Evolutionary conservation across 495 filamentous ascomycete genomes (phyloP).

Genomic region (Lasiosphaeria miniovina): DNA sequence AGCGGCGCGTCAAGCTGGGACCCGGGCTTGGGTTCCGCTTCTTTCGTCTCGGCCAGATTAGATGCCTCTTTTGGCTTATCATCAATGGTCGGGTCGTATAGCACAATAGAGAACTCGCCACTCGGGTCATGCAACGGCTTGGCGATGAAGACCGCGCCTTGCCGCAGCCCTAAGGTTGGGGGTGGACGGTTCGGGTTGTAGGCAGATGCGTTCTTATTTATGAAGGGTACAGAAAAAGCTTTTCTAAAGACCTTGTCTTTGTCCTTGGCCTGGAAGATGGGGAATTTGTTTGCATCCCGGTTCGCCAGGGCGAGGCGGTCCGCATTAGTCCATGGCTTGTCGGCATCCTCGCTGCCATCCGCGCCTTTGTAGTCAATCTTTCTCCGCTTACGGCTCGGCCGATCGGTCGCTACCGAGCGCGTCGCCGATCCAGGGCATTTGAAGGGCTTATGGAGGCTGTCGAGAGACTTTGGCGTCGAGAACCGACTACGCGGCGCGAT

Average conservation of each 20-base stretch:
- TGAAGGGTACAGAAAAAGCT: conserved; percentile 80
- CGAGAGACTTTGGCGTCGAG: conserved; percentile 49
- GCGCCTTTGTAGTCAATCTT: conserved; percentile 88
- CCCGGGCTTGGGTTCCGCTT: conserved; percentile 45
- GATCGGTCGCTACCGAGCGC: conserved; percentile 66
- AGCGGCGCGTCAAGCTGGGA: conserved; percentile 73
- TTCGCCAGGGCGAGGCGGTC: conserved; percentile 83
- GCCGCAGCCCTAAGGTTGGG: conserved; percentile 81
- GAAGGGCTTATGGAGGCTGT: conserved; percentile 81
- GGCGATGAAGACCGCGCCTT: conserved; percentile 79
- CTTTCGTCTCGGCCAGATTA: conserved; percentile 49
- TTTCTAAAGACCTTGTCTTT: conserved; percentile 77
- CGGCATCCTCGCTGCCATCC: conserved; percentile 67
- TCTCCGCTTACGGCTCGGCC: conserved; percentile 79
- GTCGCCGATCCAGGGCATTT: conserved; percentile 86
- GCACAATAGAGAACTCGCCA: conserved; percentile 93
- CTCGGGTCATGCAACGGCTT: conserved; percentile 92
- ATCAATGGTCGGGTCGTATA: conserved; percentile 94
- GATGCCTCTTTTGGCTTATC: conserved; percentile 63
- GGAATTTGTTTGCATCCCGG: conserved; percentile 84
- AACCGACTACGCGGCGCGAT: conserved; percentile 30
- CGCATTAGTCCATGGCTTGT: conserved; percentile 85
- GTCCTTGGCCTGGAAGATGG: conserved; percentile 85
- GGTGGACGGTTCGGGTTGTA: conserved; percentile 79
- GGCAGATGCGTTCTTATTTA: conserved; percentile 67